phyloP scores from a whole-genome alignment of 768 basidiomycete genomes.

The Lactarius tabidus region DNA sequence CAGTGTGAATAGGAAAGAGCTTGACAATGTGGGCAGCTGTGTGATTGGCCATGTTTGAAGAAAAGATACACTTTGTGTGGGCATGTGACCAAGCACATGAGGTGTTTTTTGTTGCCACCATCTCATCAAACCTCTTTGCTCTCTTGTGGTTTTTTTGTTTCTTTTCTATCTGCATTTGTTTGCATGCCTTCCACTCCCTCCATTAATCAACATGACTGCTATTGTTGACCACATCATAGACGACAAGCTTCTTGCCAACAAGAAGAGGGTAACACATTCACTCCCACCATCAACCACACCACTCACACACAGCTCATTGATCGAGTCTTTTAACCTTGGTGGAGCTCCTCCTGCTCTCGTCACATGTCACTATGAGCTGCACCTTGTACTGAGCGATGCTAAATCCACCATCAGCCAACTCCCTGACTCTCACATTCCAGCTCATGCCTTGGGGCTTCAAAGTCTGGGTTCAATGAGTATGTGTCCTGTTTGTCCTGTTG shows the following conservation, averaged over 20 bases:
- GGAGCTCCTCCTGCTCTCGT: slow-evolving; percentile 30
- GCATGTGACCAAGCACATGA: too few species aligned
- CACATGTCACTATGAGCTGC: too few species aligned
- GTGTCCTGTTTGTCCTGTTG: slow-evolving; percentile 1
- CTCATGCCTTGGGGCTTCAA: slow-evolving; percentile 1
- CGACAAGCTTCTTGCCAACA: slow-evolving; percentile 37
- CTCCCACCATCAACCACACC: neutral
- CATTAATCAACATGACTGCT: slow-evolving; percentile 25
- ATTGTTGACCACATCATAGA: slow-evolving; percentile 41
- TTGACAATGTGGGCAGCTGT: slow-evolving; percentile 31
- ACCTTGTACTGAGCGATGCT: too few species aligned
- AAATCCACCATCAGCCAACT: too few species aligned
- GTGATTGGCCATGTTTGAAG: slow-evolving; percentile 21
- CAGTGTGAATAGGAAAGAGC: slow-evolving; percentile 38
- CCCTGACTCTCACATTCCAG: too few species aligned
- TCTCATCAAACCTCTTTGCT: slow-evolving; percentile 25
- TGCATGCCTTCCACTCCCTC: slow-evolving; percentile 36
- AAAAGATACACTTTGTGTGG: slow-evolving; percentile 11
- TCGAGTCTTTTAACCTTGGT: slow-evolving; percentile 73
- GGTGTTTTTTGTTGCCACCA: slow-evolving; percentile 32
- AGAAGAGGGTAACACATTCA: slow-evolving; percentile 38
- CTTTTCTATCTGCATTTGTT: slow-evolving; percentile 34
- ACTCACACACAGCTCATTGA: slow-evolving; percentile 36
- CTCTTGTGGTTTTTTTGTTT: slow-evolving; percentile 36
- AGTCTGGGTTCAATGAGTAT: slow-evolving; percentile 25